Conservation (phyloP, 805 yeast genomes). For the Candida tammaniensis region DNA sequence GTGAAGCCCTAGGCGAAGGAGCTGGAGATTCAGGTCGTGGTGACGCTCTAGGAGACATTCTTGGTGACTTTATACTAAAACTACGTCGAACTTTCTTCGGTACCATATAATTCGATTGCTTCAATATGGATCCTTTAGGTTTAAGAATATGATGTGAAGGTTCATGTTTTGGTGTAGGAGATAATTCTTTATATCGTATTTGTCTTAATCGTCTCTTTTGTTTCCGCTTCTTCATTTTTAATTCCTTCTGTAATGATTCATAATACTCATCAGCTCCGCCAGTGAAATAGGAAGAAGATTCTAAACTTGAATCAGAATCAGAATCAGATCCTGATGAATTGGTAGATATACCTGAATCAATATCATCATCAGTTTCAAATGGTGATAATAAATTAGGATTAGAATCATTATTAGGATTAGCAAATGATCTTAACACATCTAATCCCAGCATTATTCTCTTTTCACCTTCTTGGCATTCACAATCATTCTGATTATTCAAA, state of each 20-base stretch:
- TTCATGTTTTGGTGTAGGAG: constrained; percentile 39
- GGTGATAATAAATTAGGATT: constrained; percentile 4
- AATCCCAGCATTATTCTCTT: neutral
- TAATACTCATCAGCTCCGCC: constrained; percentile 15
- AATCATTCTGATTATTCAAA: constrained; percentile 6
- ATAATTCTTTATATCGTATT: constrained; percentile 8
- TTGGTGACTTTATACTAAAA: too few relatives aligned
- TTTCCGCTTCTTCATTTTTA: constrained; percentile 14
- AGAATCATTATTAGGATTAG: neutral
- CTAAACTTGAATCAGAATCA: constrained; percentile 11
- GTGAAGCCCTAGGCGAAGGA: too few relatives aligned
- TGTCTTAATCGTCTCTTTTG: neutral
- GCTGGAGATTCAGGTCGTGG: too few relatives aligned
- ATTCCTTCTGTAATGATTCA: constrained; percentile 13
- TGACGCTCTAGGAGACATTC: too few relatives aligned
- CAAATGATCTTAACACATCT: constrained; percentile 4
- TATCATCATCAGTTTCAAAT: constrained; percentile 20
- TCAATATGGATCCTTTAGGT: constrained; percentile 42
- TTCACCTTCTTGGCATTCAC: too few relatives aligned
- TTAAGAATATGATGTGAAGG: constrained; percentile 41
- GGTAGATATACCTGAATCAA: constrained; percentile 8
- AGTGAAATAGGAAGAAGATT: neutral
- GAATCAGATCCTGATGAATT: constrained; percentile 10
- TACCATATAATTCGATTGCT: constrained; percentile 14
- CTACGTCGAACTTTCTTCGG: too few relatives aligned